Evolutionary conservation across 2,329 filamentous ascomycete species (phyloP), one percentile per base, ranked within the genome.

Genomic region (Scedosporium dehoogii): DNA sequence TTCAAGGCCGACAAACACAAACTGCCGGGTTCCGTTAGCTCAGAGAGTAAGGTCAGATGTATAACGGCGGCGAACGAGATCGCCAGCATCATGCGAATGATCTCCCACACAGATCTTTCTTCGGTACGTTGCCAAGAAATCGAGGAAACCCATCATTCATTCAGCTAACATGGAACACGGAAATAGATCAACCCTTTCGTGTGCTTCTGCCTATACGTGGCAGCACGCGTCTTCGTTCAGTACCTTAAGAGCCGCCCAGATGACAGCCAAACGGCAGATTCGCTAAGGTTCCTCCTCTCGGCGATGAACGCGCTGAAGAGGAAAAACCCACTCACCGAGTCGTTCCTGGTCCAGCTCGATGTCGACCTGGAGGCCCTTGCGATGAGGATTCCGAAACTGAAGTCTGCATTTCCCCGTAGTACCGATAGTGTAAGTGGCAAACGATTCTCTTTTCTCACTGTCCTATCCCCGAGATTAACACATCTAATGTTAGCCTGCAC

Each of bases 121-220:
- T 77, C 83, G 64, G 92, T 96, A 82, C 76, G 90, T 72, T 14
- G 3, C 10, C 6, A 14, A n/a, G 3, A 4, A 29, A n/a, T 21
- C 56, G 12, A 16, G 25, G 27, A 5, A 3, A 16, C 21, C 6
- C 12, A 6, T 12, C 12, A 55, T 14, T 12, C 12, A 55, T 25
- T 23, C 51, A 23, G 23, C 51, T 55, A 55, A 55, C n/a, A 48
- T 67, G 73, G 33, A 63, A 75, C 63, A 60, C 29, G 41, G 57
- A 58, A 5, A 1, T 12, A 97, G 91, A 91, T 96, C 85, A 96
- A 97, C 67, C 91, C 93, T 0, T 97, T 97, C 72, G 89, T 96
- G 68, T 92, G 91, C 0, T 97, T 97, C 74, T 96, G 92, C 70
- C 82, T 99, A 53, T 97, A 97, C 69, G 92, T 97, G n/a, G 89